Base-by-base conservation (phyloP, 331 rosid genomes). In the Stylosanthes scabra region DNA sequence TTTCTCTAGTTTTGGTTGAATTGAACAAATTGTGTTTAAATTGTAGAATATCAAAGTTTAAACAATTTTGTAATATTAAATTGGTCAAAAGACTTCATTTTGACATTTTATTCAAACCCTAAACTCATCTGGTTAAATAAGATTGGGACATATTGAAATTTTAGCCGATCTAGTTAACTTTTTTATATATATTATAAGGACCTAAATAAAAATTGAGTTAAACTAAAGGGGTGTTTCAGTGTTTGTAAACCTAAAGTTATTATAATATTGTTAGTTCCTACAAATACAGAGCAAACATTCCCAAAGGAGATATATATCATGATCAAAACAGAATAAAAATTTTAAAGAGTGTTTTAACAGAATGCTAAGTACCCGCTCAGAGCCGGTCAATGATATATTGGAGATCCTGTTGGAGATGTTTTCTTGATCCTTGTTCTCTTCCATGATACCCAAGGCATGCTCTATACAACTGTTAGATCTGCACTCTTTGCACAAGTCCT, bases 401-500 rank as follows among this genome's bases (percentile, higher is more conserved):
- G 88, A 84, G 70, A 84, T 72, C 77, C 72, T 66, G 74, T 78
- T 64, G 3, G 86, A 81, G 61, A 84, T 70, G 62, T 78, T 81
- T 45, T 84, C 88, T 31, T 74, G 79, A 57, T 81, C 73, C 50
- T 7, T 81, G 72, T 81, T 81, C 74, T 84, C 88, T 74, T 84
- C 88, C 73, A 84, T 71, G 60, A 81, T 75, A 59, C 88, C 86
- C 63, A 75, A 50, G 8, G 86, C 86, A 66, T 83, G 86, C 61
- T 83, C 86, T 44, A 78, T 70, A 66, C 86, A 83, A 70, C 83
- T 74, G 75, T 79, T 78, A 58, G 83, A 78, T 16, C 83, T 52
- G 78, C 83, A 68, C 66, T 80, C 83, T 14, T 52, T 76, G 85
- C 80, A 77, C 68, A 84, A 73, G 68, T 59, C 80, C 82, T 80